A percentile compares a stretch with the other conserved stretches of the same genome.
phyloP scores from a whole-genome alignment of 768 basidiomycete species.

The Mycena crocata region DNA sequence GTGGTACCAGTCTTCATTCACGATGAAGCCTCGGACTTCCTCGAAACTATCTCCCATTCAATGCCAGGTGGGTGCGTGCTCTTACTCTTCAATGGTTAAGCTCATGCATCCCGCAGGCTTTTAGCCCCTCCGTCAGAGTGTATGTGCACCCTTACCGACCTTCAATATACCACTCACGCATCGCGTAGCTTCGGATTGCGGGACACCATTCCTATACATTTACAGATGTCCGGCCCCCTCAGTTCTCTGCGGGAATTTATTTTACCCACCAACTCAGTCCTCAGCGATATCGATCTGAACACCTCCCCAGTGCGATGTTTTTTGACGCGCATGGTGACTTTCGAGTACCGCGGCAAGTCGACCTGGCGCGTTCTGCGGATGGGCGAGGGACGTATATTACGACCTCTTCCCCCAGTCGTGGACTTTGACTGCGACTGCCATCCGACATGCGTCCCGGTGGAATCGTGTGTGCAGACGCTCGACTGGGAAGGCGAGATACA shows the following conservation, averaged over 20 bases:
- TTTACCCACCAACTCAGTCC: background rate
- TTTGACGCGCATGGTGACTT: conserved; percentile 6
- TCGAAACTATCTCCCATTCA: conserved; percentile 3
- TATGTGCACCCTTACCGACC: no score
- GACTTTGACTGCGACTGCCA: conserved; percentile 11
- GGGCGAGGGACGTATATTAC: conserved; percentile 12
- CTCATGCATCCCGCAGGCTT: background rate
- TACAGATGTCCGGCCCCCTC: conserved; percentile 10
- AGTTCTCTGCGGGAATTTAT: conserved; percentile 11
- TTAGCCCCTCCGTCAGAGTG: conserved; percentile 23
- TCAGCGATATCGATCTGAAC: background rate
- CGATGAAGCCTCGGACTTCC: background rate
- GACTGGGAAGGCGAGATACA: conserved; percentile 22
- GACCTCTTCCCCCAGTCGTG: conserved; percentile 10
- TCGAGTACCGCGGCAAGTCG: background rate
- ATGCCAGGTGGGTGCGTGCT: background rate
- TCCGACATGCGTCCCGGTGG: background rate
- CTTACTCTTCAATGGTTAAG: background rate
- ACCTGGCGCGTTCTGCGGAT: conserved; percentile 2
- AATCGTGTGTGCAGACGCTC: background rate
- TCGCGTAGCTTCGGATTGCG: conserved; percentile 18
- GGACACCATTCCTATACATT: conserved; percentile 18
- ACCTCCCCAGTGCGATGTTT: background rate
- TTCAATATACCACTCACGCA: no score
- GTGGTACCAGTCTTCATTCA: conserved; percentile 17